Conservation (phyloP, 345 rosid species). For the Populus euphratica region DNA sequence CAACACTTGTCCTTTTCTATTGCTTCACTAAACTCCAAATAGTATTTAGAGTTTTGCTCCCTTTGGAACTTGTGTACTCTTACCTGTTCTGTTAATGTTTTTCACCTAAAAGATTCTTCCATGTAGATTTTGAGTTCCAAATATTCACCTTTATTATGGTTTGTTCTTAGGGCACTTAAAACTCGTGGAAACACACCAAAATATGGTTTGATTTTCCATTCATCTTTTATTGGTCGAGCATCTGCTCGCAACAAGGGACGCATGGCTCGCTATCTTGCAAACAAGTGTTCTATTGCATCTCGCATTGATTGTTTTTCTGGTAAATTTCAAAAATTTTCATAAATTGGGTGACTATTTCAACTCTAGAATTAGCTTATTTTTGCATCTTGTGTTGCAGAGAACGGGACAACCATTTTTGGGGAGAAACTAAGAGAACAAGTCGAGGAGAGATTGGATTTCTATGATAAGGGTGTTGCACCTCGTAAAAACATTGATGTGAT, state of each 20-base stretch:
- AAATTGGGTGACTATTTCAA: neutral
- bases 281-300: constrained; percentile 92
- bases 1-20: neutral
- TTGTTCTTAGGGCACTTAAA: constrained; percentile 66
- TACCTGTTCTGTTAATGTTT: neutral
- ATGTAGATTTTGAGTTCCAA: neutral
- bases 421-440: constrained; percentile 93
- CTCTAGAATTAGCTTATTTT: neutral
- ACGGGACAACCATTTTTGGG: constrained; percentile 57
- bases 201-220: constrained; percentile 91
- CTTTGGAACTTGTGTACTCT: neutral
- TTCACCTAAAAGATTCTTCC: neutral
- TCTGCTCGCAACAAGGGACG: constrained; percentile 90
- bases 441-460: constrained; percentile 83
- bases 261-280: constrained; percentile 93
- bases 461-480: constrained; percentile 94
- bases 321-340: constrained; percentile 14
- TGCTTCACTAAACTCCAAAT: neutral
- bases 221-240: constrained; percentile 88
- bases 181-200: constrained; percentile 97
- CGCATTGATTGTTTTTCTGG: constrained; percentile 93
- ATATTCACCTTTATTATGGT: neutral
- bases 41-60: neutral
- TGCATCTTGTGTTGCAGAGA: constrained; percentile 39
- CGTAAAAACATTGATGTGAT: constrained; percentile 94